A percentile compares a stretch with the other conserved stretches of the same genome.
Evolutionary conservation across 1,139 yeast genomes (phyloP).

Genomic region (Sugiyamaella novakii): DNA sequence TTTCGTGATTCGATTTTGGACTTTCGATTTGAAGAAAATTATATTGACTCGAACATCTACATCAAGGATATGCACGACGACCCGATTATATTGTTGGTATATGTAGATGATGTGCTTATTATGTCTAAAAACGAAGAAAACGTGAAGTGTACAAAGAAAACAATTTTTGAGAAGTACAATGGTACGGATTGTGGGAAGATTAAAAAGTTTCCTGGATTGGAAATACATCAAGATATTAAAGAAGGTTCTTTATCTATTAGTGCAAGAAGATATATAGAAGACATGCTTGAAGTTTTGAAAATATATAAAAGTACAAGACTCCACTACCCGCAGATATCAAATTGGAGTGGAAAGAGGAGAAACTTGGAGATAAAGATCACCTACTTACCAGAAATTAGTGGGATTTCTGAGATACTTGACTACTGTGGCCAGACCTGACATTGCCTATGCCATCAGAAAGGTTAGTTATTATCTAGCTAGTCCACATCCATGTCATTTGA

Average conservation of each 20-base stretch:
- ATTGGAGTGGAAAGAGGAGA: background rate
- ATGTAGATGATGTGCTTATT: conserved; percentile 15
- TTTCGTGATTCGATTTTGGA: too few species aligned
- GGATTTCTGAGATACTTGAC: conserved; percentile 16
- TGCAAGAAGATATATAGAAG: conserved; percentile 5
- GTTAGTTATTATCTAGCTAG: conserved; percentile 8
- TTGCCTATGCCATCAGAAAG: conserved; percentile 12
- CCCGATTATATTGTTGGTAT: conserved; percentile 1
- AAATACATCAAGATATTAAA: conserved; percentile 3
- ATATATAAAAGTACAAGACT: background rate
- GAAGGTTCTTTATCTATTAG: background rate
- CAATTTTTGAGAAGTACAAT: conserved; percentile 2
- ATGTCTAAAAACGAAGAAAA: conserved; percentile 6
- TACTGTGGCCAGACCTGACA: conserved; percentile 14
- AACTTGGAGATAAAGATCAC: background rate
- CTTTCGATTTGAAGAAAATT: too few species aligned
- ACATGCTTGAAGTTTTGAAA: conserved; percentile 4
- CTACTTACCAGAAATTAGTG: conserved; percentile 5
- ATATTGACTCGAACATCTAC: too few species aligned
- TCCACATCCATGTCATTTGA: conserved; percentile 5
- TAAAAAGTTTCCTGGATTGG: conserved; percentile 10
- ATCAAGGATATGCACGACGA: conserved; percentile 2
- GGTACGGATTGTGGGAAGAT: conserved; percentile 4
- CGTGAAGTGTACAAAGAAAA: background rate
- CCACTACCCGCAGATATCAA: conserved; percentile 1